These are phyloP conservation scores for Colletotrichum camelliae DNA, from an alignment of 2,329 filamentous ascomycete species.

Conservation along the genomic window DNA sequence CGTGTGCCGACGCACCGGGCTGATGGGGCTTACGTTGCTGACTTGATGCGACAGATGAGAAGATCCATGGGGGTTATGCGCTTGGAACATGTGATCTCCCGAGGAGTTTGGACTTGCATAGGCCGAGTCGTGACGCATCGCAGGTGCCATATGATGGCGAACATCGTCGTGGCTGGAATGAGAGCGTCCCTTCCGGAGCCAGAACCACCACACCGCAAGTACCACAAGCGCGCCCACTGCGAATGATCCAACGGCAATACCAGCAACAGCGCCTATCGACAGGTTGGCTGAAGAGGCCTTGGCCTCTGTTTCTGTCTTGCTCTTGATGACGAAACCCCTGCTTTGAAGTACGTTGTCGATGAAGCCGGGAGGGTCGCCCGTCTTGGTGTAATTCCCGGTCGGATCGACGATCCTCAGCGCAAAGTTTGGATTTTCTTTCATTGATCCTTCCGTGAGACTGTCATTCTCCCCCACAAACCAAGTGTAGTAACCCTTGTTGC, in stretches of 20 bases:
- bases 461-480: conserved; percentile 7
- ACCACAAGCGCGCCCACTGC: neutral
- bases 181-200: neutral
- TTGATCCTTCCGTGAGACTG: neutral
- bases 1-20: neutral
- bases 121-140: neutral
- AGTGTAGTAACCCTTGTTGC: conserved; percentile 4
- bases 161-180: neutral
- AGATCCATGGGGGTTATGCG: neutral
- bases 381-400: conserved; percentile 2
- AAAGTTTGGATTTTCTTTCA: conserved; percentile 2
- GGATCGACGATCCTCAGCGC: neutral
- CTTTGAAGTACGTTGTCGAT: conserved; percentile 9
- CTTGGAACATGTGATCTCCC: conserved; percentile 5
- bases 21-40: conserved; percentile 6
- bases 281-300: neutral
- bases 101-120: conserved; percentile 1
- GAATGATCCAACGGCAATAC: conserved; percentile 1
- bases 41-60: neutral
- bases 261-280: neutral
- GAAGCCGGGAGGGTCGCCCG: neutral
- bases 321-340: neutral
- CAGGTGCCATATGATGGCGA: neutral
- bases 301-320: neutral
- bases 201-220: conserved; percentile 2